Evolutionary conservation across 1,284 basidiomycete genomes (phyloP).

Genomic region (Ustilago shanxiensis): DNA sequence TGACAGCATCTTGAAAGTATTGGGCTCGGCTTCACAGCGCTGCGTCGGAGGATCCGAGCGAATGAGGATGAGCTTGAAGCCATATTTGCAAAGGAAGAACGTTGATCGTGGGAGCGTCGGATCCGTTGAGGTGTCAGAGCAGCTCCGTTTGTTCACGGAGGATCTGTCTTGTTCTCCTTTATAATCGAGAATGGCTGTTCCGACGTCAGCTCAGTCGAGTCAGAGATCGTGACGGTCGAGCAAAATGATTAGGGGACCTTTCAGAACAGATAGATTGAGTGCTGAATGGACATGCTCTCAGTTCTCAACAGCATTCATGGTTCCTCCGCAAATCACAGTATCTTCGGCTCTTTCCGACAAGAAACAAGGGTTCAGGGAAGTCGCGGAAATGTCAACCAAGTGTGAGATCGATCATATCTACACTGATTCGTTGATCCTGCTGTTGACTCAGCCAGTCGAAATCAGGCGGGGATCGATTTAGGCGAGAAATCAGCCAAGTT

Average conservation of each 20-base stretch:
- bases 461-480: too few species aligned
- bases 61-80: constrained; percentile 16
- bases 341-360: constrained; percentile 4
- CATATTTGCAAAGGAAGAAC: constrained; percentile 7
- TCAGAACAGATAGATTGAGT: neutral
- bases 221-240: neutral
- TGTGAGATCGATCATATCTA: neutral
- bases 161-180: neutral
- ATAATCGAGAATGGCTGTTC: neutral
- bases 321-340: neutral
- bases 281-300: neutral
- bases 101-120: neutral
- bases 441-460: constrained; percentile 7
- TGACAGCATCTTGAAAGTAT: neutral
- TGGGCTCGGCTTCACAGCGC: neutral
- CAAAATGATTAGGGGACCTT: neutral
- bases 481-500: constrained; percentile 6
- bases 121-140: neutral
- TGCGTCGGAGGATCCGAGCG: constrained; percentile 13
- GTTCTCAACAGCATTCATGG: neutral
- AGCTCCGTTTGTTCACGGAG: too few species aligned
- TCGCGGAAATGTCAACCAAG: neutral
- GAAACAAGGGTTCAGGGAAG: constrained; percentile 2
- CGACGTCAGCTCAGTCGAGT: neutral
- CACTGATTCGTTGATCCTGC: neutral